These are phyloP conservation scores for Sporisorium scitamineum DNA, from an alignment of 1,284 basidiomycete genomes.

Conservation along the genomic window DNA sequence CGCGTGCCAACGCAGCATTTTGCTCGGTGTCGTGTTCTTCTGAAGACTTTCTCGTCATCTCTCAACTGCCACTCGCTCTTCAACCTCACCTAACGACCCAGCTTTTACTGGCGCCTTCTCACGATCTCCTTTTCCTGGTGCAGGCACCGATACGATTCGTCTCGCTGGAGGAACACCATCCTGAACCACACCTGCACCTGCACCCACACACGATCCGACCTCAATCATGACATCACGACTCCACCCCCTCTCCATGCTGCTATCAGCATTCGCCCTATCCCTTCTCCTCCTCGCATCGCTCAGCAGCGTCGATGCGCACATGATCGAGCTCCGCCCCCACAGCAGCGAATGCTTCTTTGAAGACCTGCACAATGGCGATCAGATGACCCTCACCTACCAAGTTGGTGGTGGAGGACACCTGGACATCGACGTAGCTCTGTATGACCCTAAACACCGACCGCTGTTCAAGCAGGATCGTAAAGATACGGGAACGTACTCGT, in stretches of 20 bases:
- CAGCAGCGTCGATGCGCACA: constrained; percentile 61
- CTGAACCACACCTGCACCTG: not conserved
- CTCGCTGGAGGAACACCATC: not conserved
- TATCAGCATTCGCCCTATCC: constrained; percentile 6
- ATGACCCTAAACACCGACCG: constrained; percentile 75
- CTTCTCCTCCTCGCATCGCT: constrained; percentile 8
- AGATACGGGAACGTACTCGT: constrained; percentile 87
- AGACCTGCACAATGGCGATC: constrained; percentile 89
- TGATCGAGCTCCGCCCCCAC: constrained; percentile 77
- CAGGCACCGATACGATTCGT: not conserved
- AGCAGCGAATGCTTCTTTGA: constrained; percentile 98
- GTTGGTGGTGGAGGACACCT: constrained; percentile 95
- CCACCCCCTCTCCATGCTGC: constrained; percentile 3
- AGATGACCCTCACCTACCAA: constrained; percentile 99
- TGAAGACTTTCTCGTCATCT: not conserved
- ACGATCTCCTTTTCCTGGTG: not conserved
- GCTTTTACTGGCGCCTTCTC: not conserved
- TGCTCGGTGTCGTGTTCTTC: not conserved
- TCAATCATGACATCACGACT: constrained; percentile 8
- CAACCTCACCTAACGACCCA: not conserved
- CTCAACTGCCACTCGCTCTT: not conserved
- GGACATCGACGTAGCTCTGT: constrained; percentile 95
- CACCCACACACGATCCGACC: not conserved
- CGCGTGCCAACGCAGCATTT: constrained; percentile 3
- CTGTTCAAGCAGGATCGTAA: constrained; percentile 85